Conservation (phyloP, 2,329 filamentous ascomycete genomes). For the Neopestalotiopsis sp. region DNA sequence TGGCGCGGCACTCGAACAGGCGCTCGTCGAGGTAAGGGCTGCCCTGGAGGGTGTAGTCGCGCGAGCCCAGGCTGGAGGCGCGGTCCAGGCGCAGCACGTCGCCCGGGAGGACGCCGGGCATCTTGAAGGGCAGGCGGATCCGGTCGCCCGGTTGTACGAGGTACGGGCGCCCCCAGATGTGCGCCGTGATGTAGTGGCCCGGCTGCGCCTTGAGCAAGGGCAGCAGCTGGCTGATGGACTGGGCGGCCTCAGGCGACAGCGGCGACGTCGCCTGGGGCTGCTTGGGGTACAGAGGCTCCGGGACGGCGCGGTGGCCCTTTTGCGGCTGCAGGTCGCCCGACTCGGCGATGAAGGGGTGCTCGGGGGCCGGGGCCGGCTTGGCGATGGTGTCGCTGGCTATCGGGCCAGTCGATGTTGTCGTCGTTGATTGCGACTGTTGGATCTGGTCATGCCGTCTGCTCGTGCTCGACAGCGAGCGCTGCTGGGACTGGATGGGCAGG, state of each 20-base stretch:
- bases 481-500: conserved; percentile 51
- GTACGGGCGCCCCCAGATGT: conserved; percentile 81
- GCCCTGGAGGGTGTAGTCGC: conserved; percentile 89
- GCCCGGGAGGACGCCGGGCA: conserved; percentile 77
- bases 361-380: conserved; percentile 25
- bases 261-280: conserved; percentile 30
- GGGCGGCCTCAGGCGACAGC: conserved; percentile 54
- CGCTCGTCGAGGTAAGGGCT: conserved; percentile 81
- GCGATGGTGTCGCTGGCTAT: conserved; percentile 13
- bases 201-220: conserved; percentile 76
- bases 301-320: conserved; percentile 13
- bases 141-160: conserved; percentile 78
- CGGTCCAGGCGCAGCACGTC: conserved; percentile 89
- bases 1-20: conserved; percentile 83
- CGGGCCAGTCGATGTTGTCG: conserved; percentile 5
- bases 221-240: conserved; percentile 56
- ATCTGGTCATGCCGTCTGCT: conserved; percentile 30
- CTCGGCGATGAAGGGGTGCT: conserved; percentile 16
- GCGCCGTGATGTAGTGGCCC: conserved; percentile 77
- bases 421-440: conserved; percentile 4
- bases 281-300: conserved; percentile 20
- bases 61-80: conserved; percentile 79
- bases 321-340: conserved; percentile 21
- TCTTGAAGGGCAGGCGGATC: conserved; percentile 78
- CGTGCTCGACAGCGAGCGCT: conserved; percentile 39